Evolutionary conservation across 805 yeast species (phyloP), one percentile per base, ranked within the genome.

Genomic region (Candida silvicultrix): DNA sequence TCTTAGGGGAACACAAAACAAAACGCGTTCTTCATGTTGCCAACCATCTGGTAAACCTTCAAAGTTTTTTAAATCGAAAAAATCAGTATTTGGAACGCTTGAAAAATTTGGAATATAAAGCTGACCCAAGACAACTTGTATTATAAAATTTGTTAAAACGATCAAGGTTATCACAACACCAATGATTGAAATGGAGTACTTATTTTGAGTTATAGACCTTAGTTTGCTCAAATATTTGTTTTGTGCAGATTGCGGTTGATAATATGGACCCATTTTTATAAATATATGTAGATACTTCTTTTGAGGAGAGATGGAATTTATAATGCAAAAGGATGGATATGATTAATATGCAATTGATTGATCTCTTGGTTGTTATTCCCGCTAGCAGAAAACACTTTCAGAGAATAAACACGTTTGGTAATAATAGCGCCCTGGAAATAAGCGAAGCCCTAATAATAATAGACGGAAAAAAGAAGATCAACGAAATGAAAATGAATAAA

Each of bases 1-100:
- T 68, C 97, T 79, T 54, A 90, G 71, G 3, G 97, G 97, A 15
- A 90, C 96, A 58, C 95, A 83, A 55, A 89, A 86, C 47, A 90
- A 68, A 16, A 90, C 84, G 38, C 96, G 74, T 60, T 90, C 96
- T 15, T 77, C 80, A 38, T 73, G 70, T 57, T 84, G 86, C 95
- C 95, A 85, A 12, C 97, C 97, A 48, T 84, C 77, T 9, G 75
- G 73, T n/a, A 83, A 65, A 12, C 95, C 92, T 46, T 71, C 74
- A 55, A 80, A 83, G 52, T 82, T 74, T 23, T 71, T 74, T 55
- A 90, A 68, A 63, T 90, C 98, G 62, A 80, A 89, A 59, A 76
- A 86, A 50, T 77, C 81, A 15, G 86, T 87, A 31, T 51, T 59
- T 9, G 69, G 68, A 6, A 58, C 55, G 28, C 57, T 54, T 14